These are phyloP conservation scores for Aspergillus leporis DNA, from an alignment of 495 filamentous ascomycete genomes.

Conservation along the genomic window DNA sequence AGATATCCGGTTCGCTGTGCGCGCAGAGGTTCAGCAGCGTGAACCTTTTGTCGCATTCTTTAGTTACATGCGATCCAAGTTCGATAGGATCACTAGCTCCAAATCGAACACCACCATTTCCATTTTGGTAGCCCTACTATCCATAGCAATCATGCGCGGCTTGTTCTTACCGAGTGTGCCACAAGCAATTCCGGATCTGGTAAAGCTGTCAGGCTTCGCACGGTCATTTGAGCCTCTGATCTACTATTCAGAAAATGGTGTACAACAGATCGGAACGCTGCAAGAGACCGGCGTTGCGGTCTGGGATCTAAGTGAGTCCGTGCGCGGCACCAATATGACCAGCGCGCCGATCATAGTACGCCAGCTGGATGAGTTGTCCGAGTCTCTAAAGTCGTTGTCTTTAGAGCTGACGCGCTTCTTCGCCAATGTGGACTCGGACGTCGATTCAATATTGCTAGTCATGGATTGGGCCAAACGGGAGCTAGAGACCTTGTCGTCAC, in stretches of 20 bases:
- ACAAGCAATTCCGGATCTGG: conserved; percentile 77
- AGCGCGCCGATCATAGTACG: conserved; percentile 80
- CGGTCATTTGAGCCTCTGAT: conserved; percentile 89
- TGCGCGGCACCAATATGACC: conserved; percentile 86
- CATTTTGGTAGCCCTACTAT: conserved; percentile 55
- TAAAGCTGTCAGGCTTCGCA: conserved; percentile 85
- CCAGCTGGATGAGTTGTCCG: conserved; percentile 79
- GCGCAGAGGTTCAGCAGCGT: conserved; percentile 83
- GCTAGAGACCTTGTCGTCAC: conserved; percentile 56
- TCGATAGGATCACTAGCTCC: conserved; percentile 54
- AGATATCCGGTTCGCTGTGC: conserved; percentile 86
- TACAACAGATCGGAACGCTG: conserved; percentile 77
- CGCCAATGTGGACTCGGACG: conserved; percentile 85
- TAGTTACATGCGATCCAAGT: conserved; percentile 57
- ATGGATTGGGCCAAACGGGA: conserved; percentile 95
- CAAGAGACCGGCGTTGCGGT: conserved; percentile 89
- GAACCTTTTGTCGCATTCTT: conserved; percentile 80
- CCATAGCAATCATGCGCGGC: conserved; percentile 59
- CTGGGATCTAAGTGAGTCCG: conserved; percentile 87
- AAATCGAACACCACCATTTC: conserved; percentile 68
- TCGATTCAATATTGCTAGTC: conserved; percentile 85
- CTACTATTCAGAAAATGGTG: conserved; percentile 86
- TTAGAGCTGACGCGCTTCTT: conserved; percentile 86
- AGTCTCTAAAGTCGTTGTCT: conserved; percentile 76
- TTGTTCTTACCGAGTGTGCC: conserved; percentile 66